Base-by-base conservation (phyloP, 139 green algal genomes). In the Chlamydomonas schloesseri region DNA sequence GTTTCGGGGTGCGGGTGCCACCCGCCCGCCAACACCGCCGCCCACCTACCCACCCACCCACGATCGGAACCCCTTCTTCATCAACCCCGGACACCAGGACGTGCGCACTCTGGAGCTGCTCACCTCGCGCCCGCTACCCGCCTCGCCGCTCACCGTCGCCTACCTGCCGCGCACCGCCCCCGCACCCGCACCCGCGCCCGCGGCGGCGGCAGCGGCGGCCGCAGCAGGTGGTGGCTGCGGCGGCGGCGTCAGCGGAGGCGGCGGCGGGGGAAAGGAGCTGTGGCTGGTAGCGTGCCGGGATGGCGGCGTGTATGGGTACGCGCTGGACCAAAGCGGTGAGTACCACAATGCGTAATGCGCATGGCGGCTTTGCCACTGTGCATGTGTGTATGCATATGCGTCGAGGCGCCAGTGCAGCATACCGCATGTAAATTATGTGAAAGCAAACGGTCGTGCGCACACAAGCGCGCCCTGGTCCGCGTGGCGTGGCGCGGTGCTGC, bases 291-390 rank as follows among this genome's bases (percentile, higher is more conserved):
- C 69, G 4, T 78, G 81, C 70, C 69, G 69, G 2, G 81, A 79
- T 29, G 81, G 81, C 24, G 68, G 67, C 24, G 81, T 87, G 69
- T 87, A 87, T 34, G 81, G 62, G 4, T 87, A 87, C 50, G 28
- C n/a, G 34, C 34, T 65, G 31, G 68, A 64, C 15, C 55, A 69
- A 4, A 46, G 58, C 46, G 77, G 77, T 84, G 42, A n/a, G n/a
- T n/a, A n/a, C n/a, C n/a, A n/a, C n/a, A n/a, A n/a, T n/a, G n/a
- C n/a, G n/a, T n/a, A n/a, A n/a, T n/a, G n/a, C n/a, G n/a, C n/a
- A n/a, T n/a, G n/a, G n/a, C n/a, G n/a, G n/a, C n/a, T n/a, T n/a
- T n/a, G n/a, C n/a, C n/a, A 50, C 5, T 50, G 42, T 8, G 42
- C 42, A 50, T 50, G 42, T 50, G 42, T 8, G 42, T 50, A 8